Conservation (phyloP, 2,329 filamentous ascomycete genomes). For the Phyllosticta paracitricarpa region DNA sequence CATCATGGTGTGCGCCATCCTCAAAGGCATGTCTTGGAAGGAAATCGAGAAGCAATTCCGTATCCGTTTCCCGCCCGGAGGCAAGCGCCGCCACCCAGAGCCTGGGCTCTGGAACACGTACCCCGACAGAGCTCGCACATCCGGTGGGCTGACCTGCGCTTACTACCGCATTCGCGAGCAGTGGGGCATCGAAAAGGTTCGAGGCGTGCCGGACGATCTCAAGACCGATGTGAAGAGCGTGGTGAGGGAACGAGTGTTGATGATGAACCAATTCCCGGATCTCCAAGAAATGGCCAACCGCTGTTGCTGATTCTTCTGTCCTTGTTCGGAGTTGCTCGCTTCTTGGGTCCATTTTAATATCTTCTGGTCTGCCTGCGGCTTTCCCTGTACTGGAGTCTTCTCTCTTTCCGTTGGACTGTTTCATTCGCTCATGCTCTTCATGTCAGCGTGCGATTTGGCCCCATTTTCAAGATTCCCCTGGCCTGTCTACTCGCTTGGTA, state of each 20-base stretch:
- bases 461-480: neutral
- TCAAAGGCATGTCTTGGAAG: slow-evolving; percentile 9
- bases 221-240: slow-evolving; percentile 8
- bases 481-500: neutral
- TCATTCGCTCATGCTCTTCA: neutral
- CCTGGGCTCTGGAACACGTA: slow-evolving; percentile 8
- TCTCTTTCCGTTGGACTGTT: neutral
- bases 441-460: neutral
- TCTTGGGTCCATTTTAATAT: neutral
- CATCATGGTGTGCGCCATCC: slow-evolving; percentile 9
- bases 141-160: slow-evolving; percentile 7
- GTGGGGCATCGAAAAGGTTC: slow-evolving; percentile 9
- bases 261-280: slow-evolving; percentile 9
- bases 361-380: neutral
- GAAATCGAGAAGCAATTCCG: slow-evolving; percentile 9
- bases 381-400: neutral
- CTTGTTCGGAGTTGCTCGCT: neutral
- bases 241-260: neutral
- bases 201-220: slow-evolving; percentile 7
- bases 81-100: slow-evolving; percentile 8
- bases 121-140: slow-evolving; percentile 6
- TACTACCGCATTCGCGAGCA: slow-evolving; percentile 10
- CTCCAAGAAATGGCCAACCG: neutral
- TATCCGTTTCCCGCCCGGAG: slow-evolving; percentile 4
- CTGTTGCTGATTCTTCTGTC: neutral